Evolutionary conservation across 129 eudicot genomes (phyloP).

Genomic region (Heracleum sosnowskyi): DNA sequence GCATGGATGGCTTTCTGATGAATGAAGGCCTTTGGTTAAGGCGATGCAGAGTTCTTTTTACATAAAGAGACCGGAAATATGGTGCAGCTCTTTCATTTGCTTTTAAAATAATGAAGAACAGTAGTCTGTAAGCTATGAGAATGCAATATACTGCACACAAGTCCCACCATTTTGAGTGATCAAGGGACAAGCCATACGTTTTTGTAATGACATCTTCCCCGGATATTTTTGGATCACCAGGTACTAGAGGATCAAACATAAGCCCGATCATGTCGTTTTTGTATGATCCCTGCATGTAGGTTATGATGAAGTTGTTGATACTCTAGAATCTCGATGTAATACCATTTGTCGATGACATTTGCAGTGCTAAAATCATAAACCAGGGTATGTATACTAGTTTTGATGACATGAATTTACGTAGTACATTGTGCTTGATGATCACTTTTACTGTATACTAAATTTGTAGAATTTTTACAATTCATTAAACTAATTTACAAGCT

Average conservation of each 20-base stretch:
- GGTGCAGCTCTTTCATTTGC: slow-evolving; percentile 38
- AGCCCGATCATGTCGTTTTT: slow-evolving; percentile 58
- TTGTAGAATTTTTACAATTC: not conserved
- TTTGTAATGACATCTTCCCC: slow-evolving; percentile 41
- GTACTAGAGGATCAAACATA: slow-evolving; percentile 47
- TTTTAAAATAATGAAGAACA: slow-evolving; percentile 54
- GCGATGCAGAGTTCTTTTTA: slow-evolving; percentile 42
- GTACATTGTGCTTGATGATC: not conserved
- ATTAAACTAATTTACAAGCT: not conserved
- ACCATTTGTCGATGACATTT: not conserved
- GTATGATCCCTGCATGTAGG: slow-evolving; percentile 49
- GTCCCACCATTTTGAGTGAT: slow-evolving; percentile 82
- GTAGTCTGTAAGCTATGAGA: slow-evolving; percentile 41
- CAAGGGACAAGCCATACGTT: slow-evolving; percentile 30
- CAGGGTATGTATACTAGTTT: not conserved
- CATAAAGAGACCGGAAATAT: slow-evolving; percentile 36
- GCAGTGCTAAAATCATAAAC: not conserved
- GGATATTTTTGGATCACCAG: slow-evolving; percentile 46
- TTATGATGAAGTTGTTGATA: not conserved
- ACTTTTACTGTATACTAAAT: not conserved
- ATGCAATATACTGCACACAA: slow-evolving; percentile 35
- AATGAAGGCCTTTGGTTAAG: slow-evolving; percentile 58
- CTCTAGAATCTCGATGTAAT: not conserved
- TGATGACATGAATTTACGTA: not conserved
- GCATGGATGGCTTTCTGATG: slow-evolving; percentile 28